Evolutionary conservation across 768 basidiomycete species (phyloP).

Genomic region (Cyathus striatus): DNA sequence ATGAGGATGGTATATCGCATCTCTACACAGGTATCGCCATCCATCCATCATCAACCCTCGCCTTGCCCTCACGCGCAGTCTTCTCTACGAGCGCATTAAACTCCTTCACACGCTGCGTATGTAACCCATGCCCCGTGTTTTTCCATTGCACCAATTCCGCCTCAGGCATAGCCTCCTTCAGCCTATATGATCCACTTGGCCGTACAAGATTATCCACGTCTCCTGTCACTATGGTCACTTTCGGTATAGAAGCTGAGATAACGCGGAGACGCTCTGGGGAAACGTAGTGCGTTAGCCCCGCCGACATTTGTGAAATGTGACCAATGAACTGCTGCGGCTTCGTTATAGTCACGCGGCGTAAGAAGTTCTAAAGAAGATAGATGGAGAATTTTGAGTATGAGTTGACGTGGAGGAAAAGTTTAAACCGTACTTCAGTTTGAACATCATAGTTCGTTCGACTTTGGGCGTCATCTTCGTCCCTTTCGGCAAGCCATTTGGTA

Average conservation of each 20-base stretch:
- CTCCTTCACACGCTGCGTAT: slow-evolving; percentile 38
- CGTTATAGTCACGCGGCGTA: slow-evolving; percentile 42
- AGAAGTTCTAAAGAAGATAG: slow-evolving; percentile 29
- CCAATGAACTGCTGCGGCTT: slow-evolving; percentile 58
- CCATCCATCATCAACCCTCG: slow-evolving; percentile 16
- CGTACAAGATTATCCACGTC: slow-evolving; percentile 58
- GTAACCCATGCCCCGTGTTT: slow-evolving; percentile 60
- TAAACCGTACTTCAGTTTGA: slow-evolving; percentile 42
- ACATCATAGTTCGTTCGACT: slow-evolving; percentile 64
- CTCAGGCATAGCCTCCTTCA: slow-evolving; percentile 60
- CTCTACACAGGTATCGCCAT: background rate
- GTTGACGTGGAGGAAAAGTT: background rate
- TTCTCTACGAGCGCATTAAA: slow-evolving; percentile 57
- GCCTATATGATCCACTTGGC: slow-evolving; percentile 40
- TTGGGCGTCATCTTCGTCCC: slow-evolving; percentile 44
- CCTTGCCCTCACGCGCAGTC: slow-evolving; percentile 47
- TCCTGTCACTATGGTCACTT: slow-evolving; percentile 64
- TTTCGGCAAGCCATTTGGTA: slow-evolving; percentile 50
- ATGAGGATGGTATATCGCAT: no score
- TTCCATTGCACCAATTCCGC: slow-evolving; percentile 53
- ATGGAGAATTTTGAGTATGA: background rate
- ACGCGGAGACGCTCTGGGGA: slow-evolving; percentile 35
- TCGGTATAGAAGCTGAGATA: slow-evolving; percentile 56
- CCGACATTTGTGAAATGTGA: slow-evolving; percentile 67
- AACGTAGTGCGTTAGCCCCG: slow-evolving; percentile 61